Evolutionary conservation across 2,329 filamentous ascomycete species (phyloP).

Genomic region (Sporothrix luriei): DNA sequence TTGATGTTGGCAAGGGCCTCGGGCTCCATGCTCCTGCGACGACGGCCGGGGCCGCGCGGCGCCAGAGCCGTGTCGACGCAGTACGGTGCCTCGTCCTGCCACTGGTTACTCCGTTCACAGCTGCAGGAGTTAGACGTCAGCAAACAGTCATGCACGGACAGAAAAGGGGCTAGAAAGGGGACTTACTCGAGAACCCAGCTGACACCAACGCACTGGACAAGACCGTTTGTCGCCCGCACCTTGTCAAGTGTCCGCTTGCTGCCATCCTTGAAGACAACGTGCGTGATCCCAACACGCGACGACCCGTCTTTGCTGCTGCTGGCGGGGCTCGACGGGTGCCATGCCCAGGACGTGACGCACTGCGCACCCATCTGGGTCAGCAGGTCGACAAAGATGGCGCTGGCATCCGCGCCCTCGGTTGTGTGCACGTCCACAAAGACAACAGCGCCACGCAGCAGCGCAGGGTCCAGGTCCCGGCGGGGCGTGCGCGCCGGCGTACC

Average conservation of each 20-base stretch:
- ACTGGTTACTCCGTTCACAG: constrained; percentile 74
- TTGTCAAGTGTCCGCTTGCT: constrained; percentile 79
- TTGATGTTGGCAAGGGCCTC: constrained; percentile 69
- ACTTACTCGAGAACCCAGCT: constrained; percentile 83
- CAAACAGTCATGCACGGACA: no score
- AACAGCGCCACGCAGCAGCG: constrained; percentile 68
- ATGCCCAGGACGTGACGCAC: constrained; percentile 74
- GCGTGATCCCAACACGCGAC: constrained; percentile 73
- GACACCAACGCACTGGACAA: constrained; percentile 84
- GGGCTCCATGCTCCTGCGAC: constrained; percentile 81
- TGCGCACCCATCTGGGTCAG: constrained; percentile 79
- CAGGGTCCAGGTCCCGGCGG: constrained; percentile 55
- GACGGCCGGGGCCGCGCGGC: constrained; percentile 68
- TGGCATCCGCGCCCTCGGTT: constrained; percentile 77
- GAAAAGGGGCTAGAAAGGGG: no score
- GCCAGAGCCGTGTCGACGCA: constrained; percentile 67
- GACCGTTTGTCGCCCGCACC: constrained; percentile 69
- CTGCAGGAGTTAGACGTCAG: constrained; percentile 45
- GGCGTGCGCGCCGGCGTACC: constrained; percentile 62
- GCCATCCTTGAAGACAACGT: constrained; percentile 89
- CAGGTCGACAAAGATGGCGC: constrained; percentile 74
- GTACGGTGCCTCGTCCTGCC: constrained; percentile 74
- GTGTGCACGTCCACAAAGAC: constrained; percentile 85
- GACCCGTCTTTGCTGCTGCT: constrained; percentile 39
- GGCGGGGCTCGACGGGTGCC: constrained; percentile 58